Percentiles rank a stretch among this genome's conserved stretches.
phyloP scores from a whole-genome alignment of 805 yeast genomes.

The Candida insectalens region DNA sequence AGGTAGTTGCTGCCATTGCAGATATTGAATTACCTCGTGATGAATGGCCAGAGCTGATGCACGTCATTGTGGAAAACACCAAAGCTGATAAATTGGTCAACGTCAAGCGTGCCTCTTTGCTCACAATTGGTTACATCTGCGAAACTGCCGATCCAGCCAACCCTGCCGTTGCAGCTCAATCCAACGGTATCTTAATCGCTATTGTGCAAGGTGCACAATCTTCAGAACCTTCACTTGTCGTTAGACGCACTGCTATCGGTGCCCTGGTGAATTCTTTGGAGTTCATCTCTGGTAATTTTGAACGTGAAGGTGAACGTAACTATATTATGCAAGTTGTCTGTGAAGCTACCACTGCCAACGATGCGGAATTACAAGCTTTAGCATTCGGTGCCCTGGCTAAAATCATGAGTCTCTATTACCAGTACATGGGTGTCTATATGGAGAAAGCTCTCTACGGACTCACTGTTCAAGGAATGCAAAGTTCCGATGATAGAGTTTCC shows the following conservation, averaged over 20 bases:
- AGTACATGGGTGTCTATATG: slow-evolving; percentile 90
- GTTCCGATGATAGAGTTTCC: slow-evolving; percentile 72
- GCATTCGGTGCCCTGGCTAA: slow-evolving; percentile 93
- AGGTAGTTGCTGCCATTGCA: slow-evolving; percentile 94
- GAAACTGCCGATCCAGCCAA: slow-evolving; percentile 84
- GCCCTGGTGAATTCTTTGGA: slow-evolving; percentile 88
- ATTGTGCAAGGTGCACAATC: slow-evolving; percentile 94
- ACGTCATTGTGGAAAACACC: slow-evolving; percentile 78
- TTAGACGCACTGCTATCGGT: slow-evolving; percentile 82
- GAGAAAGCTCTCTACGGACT: slow-evolving; percentile 89
- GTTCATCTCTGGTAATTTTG: slow-evolving; percentile 82
- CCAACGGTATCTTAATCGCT: slow-evolving; percentile 88
- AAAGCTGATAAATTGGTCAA: slow-evolving; percentile 65
- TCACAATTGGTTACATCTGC: slow-evolving; percentile 92
- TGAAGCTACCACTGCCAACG: slow-evolving; percentile 92
- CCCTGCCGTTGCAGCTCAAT: slow-evolving; percentile 69
- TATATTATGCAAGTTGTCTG: slow-evolving; percentile 98
- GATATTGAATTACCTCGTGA: slow-evolving; percentile 82
- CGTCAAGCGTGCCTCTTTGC: slow-evolving; percentile 77
- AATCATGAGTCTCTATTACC: slow-evolving; percentile 83
- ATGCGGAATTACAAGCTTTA: slow-evolving; percentile 76
- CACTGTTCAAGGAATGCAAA: slow-evolving; percentile 87
- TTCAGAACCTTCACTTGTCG: slow-evolving; percentile 62
- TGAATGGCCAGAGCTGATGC: slow-evolving; percentile 85
- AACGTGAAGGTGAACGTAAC: slow-evolving; percentile 89